Percentiles rank a stretch among this genome's conserved stretches.
phyloP scores from a whole-genome alignment of 192 early-diverging fungal species.

The Backusella tarrabulga region DNA sequence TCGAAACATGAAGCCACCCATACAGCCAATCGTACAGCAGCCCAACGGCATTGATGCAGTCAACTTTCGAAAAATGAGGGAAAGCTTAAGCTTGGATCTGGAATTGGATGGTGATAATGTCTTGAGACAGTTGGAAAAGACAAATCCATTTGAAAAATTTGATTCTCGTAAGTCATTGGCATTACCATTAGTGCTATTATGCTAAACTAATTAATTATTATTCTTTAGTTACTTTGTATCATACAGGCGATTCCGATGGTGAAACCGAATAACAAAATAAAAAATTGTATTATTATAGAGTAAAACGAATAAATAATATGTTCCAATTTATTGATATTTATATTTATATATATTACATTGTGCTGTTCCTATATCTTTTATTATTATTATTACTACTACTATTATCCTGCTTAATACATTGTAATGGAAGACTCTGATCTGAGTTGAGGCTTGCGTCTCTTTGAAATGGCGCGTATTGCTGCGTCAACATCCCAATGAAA shows the following conservation, averaged over 20 bases:
- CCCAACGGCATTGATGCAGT: conserved; percentile 61
- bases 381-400: background rate
- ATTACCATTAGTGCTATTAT: background rate
- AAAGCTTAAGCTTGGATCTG: conserved; percentile 66
- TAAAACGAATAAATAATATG: background rate
- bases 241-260: background rate
- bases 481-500: conserved; percentile 40
- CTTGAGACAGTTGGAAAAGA: conserved; percentile 4
- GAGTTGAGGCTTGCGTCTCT: background rate
- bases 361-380: background rate
- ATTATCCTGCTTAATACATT: background rate
- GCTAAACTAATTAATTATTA: background rate
- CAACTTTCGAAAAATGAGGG: conserved; percentile 65
- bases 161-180: conserved; percentile 41
- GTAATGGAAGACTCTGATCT: background rate
- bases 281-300: background rate
- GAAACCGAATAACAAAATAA: background rate
- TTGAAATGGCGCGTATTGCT: conserved; percentile 19
- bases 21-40: conserved; percentile 60
- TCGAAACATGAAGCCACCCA: conserved; percentile 81
- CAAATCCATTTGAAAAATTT: conserved; percentile 62
- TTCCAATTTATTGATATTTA: background rate
- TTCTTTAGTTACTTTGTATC: background rate
- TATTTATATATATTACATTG: background rate
- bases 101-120: conserved; percentile 51